Conservation (phyloP, 2,329 filamentous ascomycete species). For the Didymosphaeria variabile region DNA sequence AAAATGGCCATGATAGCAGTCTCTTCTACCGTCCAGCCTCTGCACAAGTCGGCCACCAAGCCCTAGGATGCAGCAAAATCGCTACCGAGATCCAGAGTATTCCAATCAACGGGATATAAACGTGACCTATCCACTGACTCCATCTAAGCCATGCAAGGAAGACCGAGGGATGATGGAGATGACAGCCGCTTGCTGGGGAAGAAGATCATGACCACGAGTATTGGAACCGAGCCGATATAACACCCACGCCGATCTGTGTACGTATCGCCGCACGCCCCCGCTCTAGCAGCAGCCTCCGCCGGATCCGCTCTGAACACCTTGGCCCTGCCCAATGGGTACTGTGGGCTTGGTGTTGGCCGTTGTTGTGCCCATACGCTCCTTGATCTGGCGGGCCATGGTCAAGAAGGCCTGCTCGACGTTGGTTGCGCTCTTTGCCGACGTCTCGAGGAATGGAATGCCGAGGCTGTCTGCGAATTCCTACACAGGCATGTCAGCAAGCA, state of each 20-base stretch:
- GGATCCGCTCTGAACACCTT: conserved; percentile 88
- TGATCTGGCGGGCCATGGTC: conserved; percentile 99
- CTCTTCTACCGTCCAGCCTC: conserved; percentile 22
- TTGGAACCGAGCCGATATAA: conserved; percentile 39
- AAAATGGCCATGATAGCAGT: conserved; percentile 37
- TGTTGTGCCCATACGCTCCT: conserved; percentile 98
- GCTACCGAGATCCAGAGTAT: conserved; percentile 35
- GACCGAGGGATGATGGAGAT: conserved; percentile 35
- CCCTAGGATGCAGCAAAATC: conserved; percentile 29
- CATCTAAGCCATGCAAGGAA: conserved; percentile 45
- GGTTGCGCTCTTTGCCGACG: conserved; percentile 98
- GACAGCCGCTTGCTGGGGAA: conserved; percentile 28
- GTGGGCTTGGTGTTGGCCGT: conserved; percentile 98
- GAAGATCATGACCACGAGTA: conserved; percentile 41
- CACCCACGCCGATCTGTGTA: conserved; percentile 40
- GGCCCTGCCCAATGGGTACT: conserved; percentile 93
- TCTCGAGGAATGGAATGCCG: conserved; percentile 99
- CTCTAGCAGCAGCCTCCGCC: conserved; percentile 90
- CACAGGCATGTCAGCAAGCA: conserved; percentile 27
- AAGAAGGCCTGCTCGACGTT: conserved; percentile 99
- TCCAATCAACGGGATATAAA: conserved; percentile 34
- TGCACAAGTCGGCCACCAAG: conserved; percentile 23
- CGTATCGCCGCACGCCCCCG: conserved; percentile 23
- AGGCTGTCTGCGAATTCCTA: conserved; percentile 99
- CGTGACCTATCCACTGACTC: conserved; percentile 32